These are phyloP conservation scores for Russula compacta DNA, from an alignment of 768 basidiomycete species.

Conservation along the genomic window DNA sequence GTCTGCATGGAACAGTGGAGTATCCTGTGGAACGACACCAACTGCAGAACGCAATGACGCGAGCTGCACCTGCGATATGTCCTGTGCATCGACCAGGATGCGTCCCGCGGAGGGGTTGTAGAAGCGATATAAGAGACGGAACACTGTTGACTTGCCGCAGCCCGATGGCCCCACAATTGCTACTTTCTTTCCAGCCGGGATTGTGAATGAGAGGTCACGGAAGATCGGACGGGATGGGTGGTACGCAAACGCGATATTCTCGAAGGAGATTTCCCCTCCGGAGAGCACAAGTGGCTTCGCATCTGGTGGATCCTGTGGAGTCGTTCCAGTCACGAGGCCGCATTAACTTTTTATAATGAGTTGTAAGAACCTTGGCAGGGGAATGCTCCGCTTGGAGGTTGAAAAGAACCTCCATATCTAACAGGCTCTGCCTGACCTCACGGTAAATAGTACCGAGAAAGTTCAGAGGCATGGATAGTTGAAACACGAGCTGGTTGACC, in stretches of 20 bases:
- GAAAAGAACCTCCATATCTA: conserved; percentile 96
- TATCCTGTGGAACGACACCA: conserved; percentile 97
- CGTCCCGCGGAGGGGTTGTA: conserved; percentile 75
- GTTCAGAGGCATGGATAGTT: conserved; percentile 91
- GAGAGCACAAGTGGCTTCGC: conserved; percentile 60
- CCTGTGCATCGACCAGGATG: conserved; percentile 86
- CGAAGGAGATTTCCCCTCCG: conserved; percentile 87
- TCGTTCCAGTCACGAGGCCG: background rate
- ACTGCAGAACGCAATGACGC: conserved; percentile 64
- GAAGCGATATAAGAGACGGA: conserved; percentile 90
- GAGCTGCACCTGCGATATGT: conserved; percentile 64
- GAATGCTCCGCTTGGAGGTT: conserved; percentile 78
- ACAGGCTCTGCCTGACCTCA: conserved; percentile 88
- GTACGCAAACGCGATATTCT: conserved; percentile 88
- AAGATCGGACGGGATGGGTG: conserved; percentile 91
- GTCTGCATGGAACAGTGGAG: conserved; percentile 92
- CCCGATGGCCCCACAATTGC: conserved; percentile 97
- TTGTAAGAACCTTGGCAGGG: conserved; percentile 40
- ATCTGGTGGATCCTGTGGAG: conserved; percentile 50
- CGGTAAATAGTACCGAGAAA: conserved; percentile 97
- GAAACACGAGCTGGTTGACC: conserved; percentile 98
- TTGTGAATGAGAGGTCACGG: conserved; percentile 73
- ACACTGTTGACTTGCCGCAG: conserved; percentile 95
- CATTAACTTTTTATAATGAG: background rate
- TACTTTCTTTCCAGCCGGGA: conserved; percentile 94